Evolutionary conservation across 2,329 filamentous ascomycete species (phyloP), one percentile per base, ranked within the genome.

Genomic region (Geosmithia morbida): DNA sequence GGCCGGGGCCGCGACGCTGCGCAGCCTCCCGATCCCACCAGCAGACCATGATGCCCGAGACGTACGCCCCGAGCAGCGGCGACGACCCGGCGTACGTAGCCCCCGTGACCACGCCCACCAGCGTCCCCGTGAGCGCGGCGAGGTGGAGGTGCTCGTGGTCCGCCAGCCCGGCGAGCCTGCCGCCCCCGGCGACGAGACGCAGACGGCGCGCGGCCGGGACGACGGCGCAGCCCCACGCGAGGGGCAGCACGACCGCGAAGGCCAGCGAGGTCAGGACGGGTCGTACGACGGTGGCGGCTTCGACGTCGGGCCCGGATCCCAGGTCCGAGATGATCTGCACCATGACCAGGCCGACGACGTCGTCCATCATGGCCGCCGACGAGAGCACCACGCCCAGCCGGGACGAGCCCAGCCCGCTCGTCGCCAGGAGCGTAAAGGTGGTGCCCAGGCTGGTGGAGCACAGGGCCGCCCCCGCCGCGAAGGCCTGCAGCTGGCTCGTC

Each of bases 301-400:
- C 48, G 30, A 58, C 54, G 3, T 39, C 55, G 29, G 3, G 50
- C 37, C 13, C 39, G 8, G 52, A 48, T 47, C 61, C 82, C 0
- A 90, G 66, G 44, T 79, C 81, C 0, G 81, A 75, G 19, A 92
- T 81, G 43, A 90, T 73, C 53, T 86, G 77, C 0, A 87, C 81
- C 76, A 90, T 83, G 7, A 89, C 76, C 10, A 90, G 65, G 0
- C 84, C 85, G 1, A 85, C 74, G 0, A 90, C 80, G 62, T 92
- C 85, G 57, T 92, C 86, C 64, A 92, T 76, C 76, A 92, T 85
- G 0, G 85, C 86, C 1, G 84, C 85, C 49, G 76, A 81, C 2
- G 77, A 76, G 1, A 88, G 68, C 0, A 92, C 75, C 63, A 78
- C 48, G 65, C 86, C 72, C 5, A 75, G 57, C 7, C 71, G 63